Evolutionary conservation across 805 yeast genomes (phyloP), one percentile per base, ranked within the genome.

Genomic region (Ogataea nonfermentans): DNA sequence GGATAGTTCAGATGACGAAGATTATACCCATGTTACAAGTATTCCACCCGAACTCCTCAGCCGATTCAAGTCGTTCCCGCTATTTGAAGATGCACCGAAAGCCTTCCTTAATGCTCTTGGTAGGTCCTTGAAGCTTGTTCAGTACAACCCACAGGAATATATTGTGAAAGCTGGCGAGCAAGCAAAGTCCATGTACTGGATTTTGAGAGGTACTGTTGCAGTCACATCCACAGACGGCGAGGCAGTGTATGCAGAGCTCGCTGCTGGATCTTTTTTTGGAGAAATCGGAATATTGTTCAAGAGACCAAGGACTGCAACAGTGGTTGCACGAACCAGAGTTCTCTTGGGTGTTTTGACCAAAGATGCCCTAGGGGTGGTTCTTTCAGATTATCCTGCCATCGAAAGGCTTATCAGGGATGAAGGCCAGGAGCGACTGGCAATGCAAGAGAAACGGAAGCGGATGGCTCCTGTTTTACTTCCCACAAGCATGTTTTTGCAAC

Each of bases 171-270:
- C 71, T 47, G 90, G 91, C 2, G 89, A 83, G 48, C 82, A 80
- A 1, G 79, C 88, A 2, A 74, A 73, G 49, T 75, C 90, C 14
- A 82, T 84, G 86, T 84, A 82, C 54, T 83, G 91, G 89, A 79
- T 84, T 26, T 59, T 84, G 11, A 74, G 83, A 52, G 93, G 93
- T 3, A 71, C 80, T 0, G 91, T 84, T 2, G 77, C 79, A n/a
- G 87, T 84, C 9, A 77, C 88, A 0, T 78, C 86, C 10, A 74
- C 84, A 1, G 93, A 84, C 55, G 90, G 88, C 20, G 91, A 84
- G 60, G 74, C 84, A 3, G 70, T 78, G 3, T 81, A 79, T 52
- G 89, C 90, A 2, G 88, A 81, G 54, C 62, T 84, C 7, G 71
- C 73, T 3, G 71, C 81, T 4, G 91, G 91, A 2, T 70, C 81